These are phyloP conservation scores for Bipolaris bicolor DNA, from an alignment of 2,329 filamentous ascomycete genomes.

Conservation along the genomic window DNA sequence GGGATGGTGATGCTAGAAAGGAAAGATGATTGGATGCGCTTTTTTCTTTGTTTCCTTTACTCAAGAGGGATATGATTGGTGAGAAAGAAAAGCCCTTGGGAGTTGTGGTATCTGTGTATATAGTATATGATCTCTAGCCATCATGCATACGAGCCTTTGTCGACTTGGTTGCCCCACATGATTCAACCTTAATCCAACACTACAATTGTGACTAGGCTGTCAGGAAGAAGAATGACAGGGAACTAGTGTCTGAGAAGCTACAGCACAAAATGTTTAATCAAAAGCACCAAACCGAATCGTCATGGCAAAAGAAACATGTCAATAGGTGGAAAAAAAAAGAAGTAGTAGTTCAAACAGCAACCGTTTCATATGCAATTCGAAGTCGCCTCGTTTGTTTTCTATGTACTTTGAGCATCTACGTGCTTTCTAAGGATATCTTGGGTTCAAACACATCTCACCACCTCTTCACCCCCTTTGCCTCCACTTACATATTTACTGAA, in stretches of 20 bases:
- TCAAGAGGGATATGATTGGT: neutral
- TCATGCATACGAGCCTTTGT: neutral
- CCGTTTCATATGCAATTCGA: too few species aligned
- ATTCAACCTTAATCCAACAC: too few species aligned
- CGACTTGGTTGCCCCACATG: too few species aligned
- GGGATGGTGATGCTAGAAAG: neutral
- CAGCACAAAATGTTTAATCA: neutral
- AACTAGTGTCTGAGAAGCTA: neutral
- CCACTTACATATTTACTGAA: neutral
- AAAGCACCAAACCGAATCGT: neutral
- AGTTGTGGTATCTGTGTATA: neutral
- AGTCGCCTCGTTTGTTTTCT: too few species aligned
- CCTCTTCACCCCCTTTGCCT: neutral
- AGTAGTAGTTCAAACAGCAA: too few species aligned
- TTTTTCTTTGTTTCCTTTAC: neutral
- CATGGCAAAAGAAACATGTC: too few species aligned
- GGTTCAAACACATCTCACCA: neutral
- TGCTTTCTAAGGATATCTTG: too few species aligned
- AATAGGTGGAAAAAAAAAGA: too few species aligned
- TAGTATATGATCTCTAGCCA: neutral
- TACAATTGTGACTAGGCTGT: too few species aligned
- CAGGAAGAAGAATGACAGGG: neutral
- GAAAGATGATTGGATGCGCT: too few species aligned
- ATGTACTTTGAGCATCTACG: too few species aligned
- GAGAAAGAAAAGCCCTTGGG: neutral